phyloP scores from a whole-genome alignment of 257 asterid species.

The Paulownia fortunei region DNA sequence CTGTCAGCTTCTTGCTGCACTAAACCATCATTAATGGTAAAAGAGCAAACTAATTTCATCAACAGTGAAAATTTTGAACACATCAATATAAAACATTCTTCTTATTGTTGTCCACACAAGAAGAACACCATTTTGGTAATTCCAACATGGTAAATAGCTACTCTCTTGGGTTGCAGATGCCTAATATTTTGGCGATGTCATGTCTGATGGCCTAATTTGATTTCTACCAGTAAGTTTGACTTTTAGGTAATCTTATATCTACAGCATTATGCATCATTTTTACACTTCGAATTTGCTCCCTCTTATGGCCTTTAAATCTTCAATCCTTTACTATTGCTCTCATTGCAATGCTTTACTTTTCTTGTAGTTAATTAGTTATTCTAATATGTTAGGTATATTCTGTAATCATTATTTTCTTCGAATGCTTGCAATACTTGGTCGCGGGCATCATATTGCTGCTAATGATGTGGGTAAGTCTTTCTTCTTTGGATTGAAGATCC shows the following conservation, averaged over 20 bases:
- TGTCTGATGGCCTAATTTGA: too few relatives aligned
- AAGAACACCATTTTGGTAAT: background rate
- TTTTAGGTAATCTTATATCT: conserved; percentile 19
- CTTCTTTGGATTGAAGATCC: background rate
- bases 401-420: conserved; percentile 94
- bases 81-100: too few relatives aligned
- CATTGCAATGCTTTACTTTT: conserved; percentile 23
- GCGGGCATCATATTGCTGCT: conserved; percentile 63
- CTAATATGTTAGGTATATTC: conserved; percentile 58
- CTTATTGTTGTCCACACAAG: background rate
- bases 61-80: background rate
- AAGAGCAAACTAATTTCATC: background rate
- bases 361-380: conserved; percentile 12
- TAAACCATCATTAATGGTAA: conserved; percentile 13
- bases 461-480: conserved; percentile 41
- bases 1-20: background rate
- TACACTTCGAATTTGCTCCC: background rate
- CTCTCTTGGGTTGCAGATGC: conserved; percentile 17
- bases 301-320: conserved; percentile 6
- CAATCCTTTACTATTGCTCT: conserved; percentile 12
- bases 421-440: conserved; percentile 78
- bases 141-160: conserved; percentile 5
- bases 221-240: too few relatives aligned
- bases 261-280: background rate
- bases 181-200: too few relatives aligned